phyloP scores from a whole-genome alignment of 2,329 filamentous ascomycete genomes.

The Magnaporthales sp. region DNA sequence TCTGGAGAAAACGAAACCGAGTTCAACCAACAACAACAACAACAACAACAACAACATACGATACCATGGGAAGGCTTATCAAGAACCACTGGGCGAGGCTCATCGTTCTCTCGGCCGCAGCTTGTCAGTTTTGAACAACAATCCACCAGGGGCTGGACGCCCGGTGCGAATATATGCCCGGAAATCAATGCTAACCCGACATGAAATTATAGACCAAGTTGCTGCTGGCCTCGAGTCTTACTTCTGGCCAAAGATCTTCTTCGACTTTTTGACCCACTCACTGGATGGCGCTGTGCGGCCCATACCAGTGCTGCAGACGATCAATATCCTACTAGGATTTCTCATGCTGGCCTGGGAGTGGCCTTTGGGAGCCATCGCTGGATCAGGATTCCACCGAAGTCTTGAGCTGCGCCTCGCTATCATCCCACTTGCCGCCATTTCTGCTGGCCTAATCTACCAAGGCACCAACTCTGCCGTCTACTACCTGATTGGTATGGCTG shows the following conservation, averaged over 20 bases:
- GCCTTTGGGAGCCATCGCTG: slow-evolving; percentile 72
- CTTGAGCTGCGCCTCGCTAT: slow-evolving; percentile 79
- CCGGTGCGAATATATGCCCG: background rate
- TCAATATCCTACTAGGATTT: slow-evolving; percentile 80
- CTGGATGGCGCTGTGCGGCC: slow-evolving; percentile 82
- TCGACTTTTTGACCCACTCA: slow-evolving; percentile 89
- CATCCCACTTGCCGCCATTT: slow-evolving; percentile 68
- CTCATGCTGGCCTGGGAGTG: slow-evolving; percentile 81
- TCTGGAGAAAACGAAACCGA: slow-evolving; percentile 6
- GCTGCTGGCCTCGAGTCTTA: slow-evolving; percentile 75
- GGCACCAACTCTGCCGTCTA: slow-evolving; percentile 88
- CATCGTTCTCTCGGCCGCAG: slow-evolving; percentile 77
- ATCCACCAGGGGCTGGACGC: background rate
- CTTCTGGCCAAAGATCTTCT: slow-evolving; percentile 99
- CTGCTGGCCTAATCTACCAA: slow-evolving; percentile 77
- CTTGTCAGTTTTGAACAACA: slow-evolving; percentile 47
- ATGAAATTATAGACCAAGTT: slow-evolving; percentile 65
- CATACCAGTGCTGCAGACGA: slow-evolving; percentile 76
- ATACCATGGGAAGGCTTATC: slow-evolving; percentile 72
- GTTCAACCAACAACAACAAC: slow-evolving; percentile 10
- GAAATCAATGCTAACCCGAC: slow-evolving; percentile 16
- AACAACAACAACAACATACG: background rate
- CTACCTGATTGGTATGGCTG: slow-evolving; percentile 73
- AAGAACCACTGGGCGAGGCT: slow-evolving; percentile 99
- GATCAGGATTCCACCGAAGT: slow-evolving; percentile 71